phyloP scores from a whole-genome alignment of 768 basidiomycete species.

The Tulasnella sp. region DNA sequence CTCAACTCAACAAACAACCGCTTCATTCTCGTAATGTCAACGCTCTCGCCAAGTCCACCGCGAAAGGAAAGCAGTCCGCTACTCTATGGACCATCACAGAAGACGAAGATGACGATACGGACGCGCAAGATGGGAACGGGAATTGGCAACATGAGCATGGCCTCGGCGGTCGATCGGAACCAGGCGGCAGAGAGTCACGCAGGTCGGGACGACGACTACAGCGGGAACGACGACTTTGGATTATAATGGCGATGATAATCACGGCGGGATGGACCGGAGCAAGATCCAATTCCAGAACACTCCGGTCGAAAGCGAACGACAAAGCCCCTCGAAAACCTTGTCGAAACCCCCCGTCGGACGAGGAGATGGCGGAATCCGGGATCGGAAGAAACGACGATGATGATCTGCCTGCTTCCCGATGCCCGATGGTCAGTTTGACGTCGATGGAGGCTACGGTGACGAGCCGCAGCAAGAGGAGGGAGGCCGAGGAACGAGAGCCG shows the following conservation, averaged over 20 bases:
- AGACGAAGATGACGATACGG: conserved; percentile 3
- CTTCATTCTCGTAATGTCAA: neutral
- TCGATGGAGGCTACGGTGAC: neutral
- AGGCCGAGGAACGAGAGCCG: no score
- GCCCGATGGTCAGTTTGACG: neutral
- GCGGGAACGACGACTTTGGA: conserved; percentile 10
- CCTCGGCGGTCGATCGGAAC: neutral
- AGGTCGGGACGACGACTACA: conserved; percentile 7
- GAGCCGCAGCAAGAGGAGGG: no score
- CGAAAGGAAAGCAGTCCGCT: neutral
- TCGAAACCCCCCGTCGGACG: conserved; percentile 6
- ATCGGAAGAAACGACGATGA: conserved; percentile 1
- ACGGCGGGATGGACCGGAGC: conserved; percentile 14
- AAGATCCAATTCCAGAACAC: neutral
- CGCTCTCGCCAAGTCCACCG: neutral
- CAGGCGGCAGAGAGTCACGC: neutral
- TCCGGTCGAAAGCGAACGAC: neutral
- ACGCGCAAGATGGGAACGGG: conserved; percentile 3
- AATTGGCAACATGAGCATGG: conserved; percentile 12
- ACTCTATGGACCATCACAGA: neutral
- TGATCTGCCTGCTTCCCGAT: neutral
- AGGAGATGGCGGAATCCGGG: neutral
- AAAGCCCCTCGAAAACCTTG: neutral
- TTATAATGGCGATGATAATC: conserved; percentile 1
- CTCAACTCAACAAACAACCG: neutral